Percentiles rank a stretch among this genome's conserved stretches.
These are phyloP conservation scores for Anaeromyces robustus DNA, from an alignment of 192 early-diverging fungal species.

Conservation along the genomic window DNA sequence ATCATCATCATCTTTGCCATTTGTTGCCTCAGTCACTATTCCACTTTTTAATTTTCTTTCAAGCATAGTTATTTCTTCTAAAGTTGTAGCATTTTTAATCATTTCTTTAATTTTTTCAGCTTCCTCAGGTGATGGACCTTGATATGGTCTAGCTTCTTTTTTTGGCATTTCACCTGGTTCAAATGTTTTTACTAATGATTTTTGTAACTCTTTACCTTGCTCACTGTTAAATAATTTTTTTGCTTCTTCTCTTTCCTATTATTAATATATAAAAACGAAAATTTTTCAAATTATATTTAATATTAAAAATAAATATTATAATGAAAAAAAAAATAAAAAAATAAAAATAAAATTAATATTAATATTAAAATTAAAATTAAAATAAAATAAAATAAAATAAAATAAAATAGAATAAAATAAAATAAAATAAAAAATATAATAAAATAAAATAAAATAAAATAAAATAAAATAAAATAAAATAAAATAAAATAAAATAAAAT, in stretches of 20 bases:
- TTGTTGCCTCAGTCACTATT: background rate
- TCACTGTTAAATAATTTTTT: slow-evolving; percentile 53
- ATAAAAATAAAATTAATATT: too few relatives aligned
- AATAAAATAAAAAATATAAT: too few relatives aligned
- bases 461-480: too few relatives aligned
- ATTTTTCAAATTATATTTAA: too few relatives aligned
- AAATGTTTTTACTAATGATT: slow-evolving; percentile 52
- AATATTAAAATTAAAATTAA: too few relatives aligned
- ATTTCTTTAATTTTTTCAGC: background rate
- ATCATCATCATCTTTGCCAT: background rate
- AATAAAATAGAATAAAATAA: too few relatives aligned
- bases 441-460: too few relatives aligned
- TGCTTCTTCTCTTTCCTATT: slow-evolving; percentile 69
- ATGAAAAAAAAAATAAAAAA: slow-evolving; percentile 3
- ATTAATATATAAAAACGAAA: background rate
- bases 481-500: too few relatives aligned
- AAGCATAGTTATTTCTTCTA: background rate
- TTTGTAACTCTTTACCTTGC: slow-evolving; percentile 36
- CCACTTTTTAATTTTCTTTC: background rate
- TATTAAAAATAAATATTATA: background rate
- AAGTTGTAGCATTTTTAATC: background rate
- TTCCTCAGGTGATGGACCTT: background rate
- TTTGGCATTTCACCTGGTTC: slow-evolving; percentile 52
- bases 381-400: too few relatives aligned
- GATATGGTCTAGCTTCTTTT: background rate